Evolutionary conservation across 108 stramenopile genomes (phyloP), one percentile per base, ranked within the genome.

Genomic region (Skeletonema potamos): DNA sequence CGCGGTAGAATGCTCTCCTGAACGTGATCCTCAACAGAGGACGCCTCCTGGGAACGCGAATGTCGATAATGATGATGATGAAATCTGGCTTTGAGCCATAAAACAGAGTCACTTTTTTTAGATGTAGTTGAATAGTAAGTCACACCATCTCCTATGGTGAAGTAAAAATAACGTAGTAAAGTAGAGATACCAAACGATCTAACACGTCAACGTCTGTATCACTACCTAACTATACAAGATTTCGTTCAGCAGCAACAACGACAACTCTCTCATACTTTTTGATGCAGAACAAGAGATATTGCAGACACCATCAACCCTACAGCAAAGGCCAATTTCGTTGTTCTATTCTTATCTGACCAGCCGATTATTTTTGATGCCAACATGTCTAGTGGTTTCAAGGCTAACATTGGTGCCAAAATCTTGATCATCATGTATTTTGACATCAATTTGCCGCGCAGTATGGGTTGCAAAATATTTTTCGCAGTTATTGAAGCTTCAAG

Each of bases 311-410:
- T 20, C 67, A 20, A 24, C 20, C 54, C 67, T 32, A 68, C 24
- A 17, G 24, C 67, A 58, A 20, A 24, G 2, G 56, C 2, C 67
- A 69, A 58, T 36, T 69, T 69, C 12, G 43, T 18, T 34, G 43
- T 62, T 10, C 58, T 10, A 70, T 36, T 18, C 46, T 51, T 62
- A 1, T 34, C 43, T 44, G 44, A 11, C 59, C 59, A 51, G n/a
- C 36, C 43, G 4, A 51, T 3, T 15, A 27, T 5, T 29, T 26
- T 56, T 46, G 59, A 9, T 33, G 59, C 59, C 27, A 62, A 13
- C 29, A 51, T 27, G 17, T 48, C 58, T 6, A 70, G 17, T 27
- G 30, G 70, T 30, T 61, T 70, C 46, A 70, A 32, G 12, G 20
- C 17, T 24, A 58, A 18, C 6, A 70, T n/a, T 36, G 70, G 44